phyloP scores from a whole-genome alignment of 2,329 filamentous ascomycete species.

The Fusarium coicis region DNA sequence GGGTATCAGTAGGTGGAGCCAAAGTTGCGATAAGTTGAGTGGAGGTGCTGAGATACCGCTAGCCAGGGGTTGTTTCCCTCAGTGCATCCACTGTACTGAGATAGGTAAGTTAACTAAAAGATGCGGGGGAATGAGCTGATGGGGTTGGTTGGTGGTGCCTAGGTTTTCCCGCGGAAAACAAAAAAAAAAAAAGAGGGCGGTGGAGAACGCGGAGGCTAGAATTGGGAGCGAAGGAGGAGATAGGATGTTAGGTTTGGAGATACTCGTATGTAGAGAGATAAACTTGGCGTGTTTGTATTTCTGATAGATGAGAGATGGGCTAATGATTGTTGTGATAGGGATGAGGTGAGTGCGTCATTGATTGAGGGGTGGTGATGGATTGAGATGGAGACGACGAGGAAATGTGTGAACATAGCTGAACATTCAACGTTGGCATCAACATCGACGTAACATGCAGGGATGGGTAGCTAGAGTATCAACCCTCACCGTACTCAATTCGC shows the following conservation, averaged over 20 bases:
- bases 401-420: not conserved
- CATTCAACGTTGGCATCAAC: too few species aligned
- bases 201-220: conserved; percentile 17
- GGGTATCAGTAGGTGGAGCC: conserved; percentile 28
- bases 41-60: conserved; percentile 33
- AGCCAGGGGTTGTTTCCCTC: not conserved
- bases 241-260: conserved; percentile 24
- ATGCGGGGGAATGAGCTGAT: conserved; percentile 7
- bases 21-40: conserved; percentile 12
- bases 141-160: not conserved
- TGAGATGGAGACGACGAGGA: not conserved
- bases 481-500: not conserved
- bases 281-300: conserved; percentile 6
- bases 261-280: conserved; percentile 4
- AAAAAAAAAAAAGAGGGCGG: conserved; percentile 1
- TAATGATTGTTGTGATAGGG: not conserved
- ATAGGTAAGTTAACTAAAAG: conserved; percentile 12
- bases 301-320: not conserved
- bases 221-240: conserved; percentile 29
- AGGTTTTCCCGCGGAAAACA: conserved; percentile 33
- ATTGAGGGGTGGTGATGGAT: not conserved
- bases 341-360: conserved; percentile 7
- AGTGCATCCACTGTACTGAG: not conserved
- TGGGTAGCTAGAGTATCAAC: too few species aligned
- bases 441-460: not conserved